Conservation (phyloP, 2,329 filamentous ascomycete genomes). For the Nemania sp. region DNA sequence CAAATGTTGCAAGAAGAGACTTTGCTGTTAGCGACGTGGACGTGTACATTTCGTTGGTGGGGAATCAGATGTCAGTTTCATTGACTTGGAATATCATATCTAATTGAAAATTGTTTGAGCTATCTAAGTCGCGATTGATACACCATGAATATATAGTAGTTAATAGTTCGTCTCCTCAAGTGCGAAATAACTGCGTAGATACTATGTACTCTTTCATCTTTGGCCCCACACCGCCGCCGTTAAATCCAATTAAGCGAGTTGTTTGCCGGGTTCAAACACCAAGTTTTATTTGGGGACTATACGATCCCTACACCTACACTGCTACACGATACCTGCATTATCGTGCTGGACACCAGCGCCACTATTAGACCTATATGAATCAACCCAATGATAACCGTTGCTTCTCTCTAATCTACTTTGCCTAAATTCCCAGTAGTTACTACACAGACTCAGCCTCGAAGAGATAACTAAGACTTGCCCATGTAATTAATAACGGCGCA, state of each 20-base stretch:
- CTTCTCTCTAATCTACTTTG: not conserved
- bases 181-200: not conserved
- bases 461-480: not conserved
- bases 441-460: not conserved
- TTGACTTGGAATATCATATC: not conserved
- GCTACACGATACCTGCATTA: slow-evolving; percentile 13
- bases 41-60: slow-evolving; percentile 1
- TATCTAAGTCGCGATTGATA: not conserved
- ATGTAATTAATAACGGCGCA: not conserved
- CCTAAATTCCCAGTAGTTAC: not conserved
- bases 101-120: not conserved
- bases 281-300: not conserved
- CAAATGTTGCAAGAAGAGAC: slow-evolving; percentile 13
- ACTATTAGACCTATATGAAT: not conserved
- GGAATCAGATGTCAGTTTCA: not conserved
- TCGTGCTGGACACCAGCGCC: not conserved
- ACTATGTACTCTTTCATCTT: not conserved
- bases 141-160: not conserved
- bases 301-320: slow-evolving; percentile 12
- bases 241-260: not conserved
- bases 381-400: not conserved
- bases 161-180: not conserved
- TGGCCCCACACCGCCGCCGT: not conserved
- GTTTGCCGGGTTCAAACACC: no score
- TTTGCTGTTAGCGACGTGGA: not conserved